Conservation (phyloP, 2,329 filamentous ascomycete species). For the Phaeophleospora eucalypticola region DNA sequence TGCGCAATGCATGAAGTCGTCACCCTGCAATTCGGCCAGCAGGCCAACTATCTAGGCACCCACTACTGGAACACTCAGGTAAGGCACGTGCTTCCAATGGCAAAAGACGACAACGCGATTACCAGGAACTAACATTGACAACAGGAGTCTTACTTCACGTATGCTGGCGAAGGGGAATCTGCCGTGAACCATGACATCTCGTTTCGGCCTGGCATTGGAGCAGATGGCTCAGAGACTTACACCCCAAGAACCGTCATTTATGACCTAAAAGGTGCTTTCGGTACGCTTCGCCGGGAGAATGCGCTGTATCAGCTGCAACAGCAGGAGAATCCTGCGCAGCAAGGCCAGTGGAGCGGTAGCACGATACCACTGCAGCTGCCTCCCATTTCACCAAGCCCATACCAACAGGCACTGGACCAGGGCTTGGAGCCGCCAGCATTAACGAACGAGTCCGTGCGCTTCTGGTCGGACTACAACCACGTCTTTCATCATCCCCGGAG, state of each 20-base stretch:
- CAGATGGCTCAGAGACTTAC: conserved; percentile 84
- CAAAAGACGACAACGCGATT: neutral
- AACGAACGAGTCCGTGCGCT: conserved; percentile 69
- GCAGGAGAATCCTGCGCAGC: conserved; percentile 35
- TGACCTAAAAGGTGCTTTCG: conserved; percentile 90
- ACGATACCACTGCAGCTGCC: conserved; percentile 65
- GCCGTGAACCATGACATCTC: conserved; percentile 79
- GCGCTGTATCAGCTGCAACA: conserved; percentile 69
- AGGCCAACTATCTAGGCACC: conserved; percentile 87
- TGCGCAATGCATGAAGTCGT: conserved; percentile 99
- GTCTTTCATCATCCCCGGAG: conserved; percentile 90
- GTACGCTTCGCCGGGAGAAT: conserved; percentile 80
- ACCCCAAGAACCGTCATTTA: conserved; percentile 90
- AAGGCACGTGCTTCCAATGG: conserved; percentile 19
- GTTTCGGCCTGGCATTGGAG: conserved; percentile 77
- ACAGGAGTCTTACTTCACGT: conserved; percentile 97
- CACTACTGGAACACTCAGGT: conserved; percentile 98
- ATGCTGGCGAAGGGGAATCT: conserved; percentile 63
- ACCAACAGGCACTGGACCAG: conserved; percentile 73
- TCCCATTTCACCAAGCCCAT: conserved; percentile 65
- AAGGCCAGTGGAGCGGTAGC: conserved; percentile 56
- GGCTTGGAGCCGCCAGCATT: conserved; percentile 62
- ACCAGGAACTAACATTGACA: neutral
- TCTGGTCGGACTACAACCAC: conserved; percentile 94
- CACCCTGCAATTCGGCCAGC: conserved; percentile 87